These are phyloP conservation scores for Suhomyces choctaworum DNA, from an alignment of 1,139 yeast species.

Conservation along the genomic window DNA sequence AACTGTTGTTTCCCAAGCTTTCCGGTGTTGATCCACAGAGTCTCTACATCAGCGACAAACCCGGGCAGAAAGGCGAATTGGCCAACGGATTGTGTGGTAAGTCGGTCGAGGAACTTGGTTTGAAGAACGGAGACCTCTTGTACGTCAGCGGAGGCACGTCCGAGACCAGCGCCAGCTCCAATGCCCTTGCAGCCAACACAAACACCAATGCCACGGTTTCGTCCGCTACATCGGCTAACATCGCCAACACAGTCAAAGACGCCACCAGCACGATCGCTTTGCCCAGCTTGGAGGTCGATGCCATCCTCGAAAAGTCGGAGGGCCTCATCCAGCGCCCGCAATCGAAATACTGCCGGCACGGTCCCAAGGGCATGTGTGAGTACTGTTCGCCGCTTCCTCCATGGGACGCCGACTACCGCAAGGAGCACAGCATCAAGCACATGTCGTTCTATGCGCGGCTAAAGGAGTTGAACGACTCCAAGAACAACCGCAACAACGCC, in stretches of 20 bases:
- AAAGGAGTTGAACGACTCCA: constrained; percentile 67
- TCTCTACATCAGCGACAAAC: constrained; percentile 44
- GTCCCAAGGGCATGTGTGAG: constrained; percentile 96
- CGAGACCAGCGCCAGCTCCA: not conserved
- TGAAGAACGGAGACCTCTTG: constrained; percentile 82
- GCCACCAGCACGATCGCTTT: not conserved
- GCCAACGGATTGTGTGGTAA: constrained; percentile 45
- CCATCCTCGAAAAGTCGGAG: constrained; percentile 58
- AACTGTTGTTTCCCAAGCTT: constrained; percentile 41
- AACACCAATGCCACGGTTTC: not conserved
- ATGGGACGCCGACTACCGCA: constrained; percentile 79
- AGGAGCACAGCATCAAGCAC: constrained; percentile 80
- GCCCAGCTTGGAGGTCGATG: constrained; percentile 41
- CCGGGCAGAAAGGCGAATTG: constrained; percentile 49
- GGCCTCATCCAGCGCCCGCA: constrained; percentile 72
- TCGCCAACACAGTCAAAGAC: not conserved
- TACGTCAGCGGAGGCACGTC: constrained; percentile 39
- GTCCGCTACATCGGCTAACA: not conserved
- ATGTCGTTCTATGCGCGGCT: constrained; percentile 82
- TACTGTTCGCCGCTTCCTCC: constrained; percentile 96
- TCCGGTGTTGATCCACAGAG: constrained; percentile 33
- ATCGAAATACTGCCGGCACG: constrained; percentile 77
- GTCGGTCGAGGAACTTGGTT: constrained; percentile 54
- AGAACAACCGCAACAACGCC: constrained; percentile 61
- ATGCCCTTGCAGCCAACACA: not conserved